phyloP scores from a whole-genome alignment of 495 filamentous ascomycete genomes.

The Lasiosphaeria miniovina region DNA sequence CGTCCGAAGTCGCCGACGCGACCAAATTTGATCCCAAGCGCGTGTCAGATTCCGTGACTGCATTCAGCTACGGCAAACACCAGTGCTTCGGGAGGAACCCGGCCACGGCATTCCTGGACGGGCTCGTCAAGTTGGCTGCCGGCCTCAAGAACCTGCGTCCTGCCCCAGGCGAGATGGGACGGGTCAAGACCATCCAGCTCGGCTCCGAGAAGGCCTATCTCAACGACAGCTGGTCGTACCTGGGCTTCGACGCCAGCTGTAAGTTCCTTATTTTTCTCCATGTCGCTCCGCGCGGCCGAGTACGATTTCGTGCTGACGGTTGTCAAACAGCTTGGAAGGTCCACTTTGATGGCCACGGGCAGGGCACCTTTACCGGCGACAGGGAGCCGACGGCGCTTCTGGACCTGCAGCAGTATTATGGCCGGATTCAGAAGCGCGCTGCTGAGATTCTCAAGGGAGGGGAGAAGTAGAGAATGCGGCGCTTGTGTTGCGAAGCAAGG shows the following conservation, averaged over 20 bases:
- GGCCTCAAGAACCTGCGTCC: constrained; percentile 36
- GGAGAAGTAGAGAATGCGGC: too few species aligned
- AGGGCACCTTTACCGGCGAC: constrained; percentile 9
- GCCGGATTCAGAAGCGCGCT: constrained; percentile 6
- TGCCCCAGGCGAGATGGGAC: constrained; percentile 37
- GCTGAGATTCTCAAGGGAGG: background rate
- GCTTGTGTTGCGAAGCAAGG: too few species aligned
- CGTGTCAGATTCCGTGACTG: constrained; percentile 7
- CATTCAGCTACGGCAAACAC: constrained; percentile 34
- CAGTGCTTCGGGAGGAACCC: constrained; percentile 30
- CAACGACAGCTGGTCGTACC: constrained; percentile 40
- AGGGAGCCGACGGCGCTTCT: background rate
- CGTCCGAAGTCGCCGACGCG: constrained; percentile 12
- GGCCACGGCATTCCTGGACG: constrained; percentile 24
- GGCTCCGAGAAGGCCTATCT: constrained; percentile 33
- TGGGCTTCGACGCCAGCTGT: constrained; percentile 33
- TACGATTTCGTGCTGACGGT: background rate
- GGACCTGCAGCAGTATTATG: constrained; percentile 12
- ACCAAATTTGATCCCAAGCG: constrained; percentile 20
- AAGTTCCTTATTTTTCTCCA: constrained; percentile 9
- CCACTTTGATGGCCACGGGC: constrained; percentile 15
- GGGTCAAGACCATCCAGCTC: constrained; percentile 33
- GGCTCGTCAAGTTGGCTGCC: constrained; percentile 33
- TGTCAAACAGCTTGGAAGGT: constrained; percentile 14
- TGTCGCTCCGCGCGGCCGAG: background rate